Evolutionary conservation across 306 rosid species (phyloP).

Genomic region (Boehmeria nivea): DNA sequence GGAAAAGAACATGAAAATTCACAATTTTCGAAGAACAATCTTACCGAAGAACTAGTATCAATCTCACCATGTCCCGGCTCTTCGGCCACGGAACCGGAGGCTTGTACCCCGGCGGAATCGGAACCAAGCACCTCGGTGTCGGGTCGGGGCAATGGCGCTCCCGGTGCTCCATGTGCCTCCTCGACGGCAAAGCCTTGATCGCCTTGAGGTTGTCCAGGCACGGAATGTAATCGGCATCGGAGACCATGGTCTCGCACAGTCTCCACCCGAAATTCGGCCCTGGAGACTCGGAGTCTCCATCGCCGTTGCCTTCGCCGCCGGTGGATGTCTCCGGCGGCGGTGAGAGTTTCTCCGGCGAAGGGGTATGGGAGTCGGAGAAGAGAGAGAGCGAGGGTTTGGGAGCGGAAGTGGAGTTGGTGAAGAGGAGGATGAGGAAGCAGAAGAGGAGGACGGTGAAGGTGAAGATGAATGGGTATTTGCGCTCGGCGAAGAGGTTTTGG

Average conservation of each 20-base stretch:
- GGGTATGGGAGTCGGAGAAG: background rate
- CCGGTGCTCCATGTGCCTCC: constrained; percentile 93
- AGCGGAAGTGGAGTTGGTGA: constrained; percentile 43
- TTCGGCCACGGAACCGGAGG: constrained; percentile 76
- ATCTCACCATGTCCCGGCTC: constrained; percentile 99
- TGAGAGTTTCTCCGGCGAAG: background rate
- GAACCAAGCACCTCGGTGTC: constrained; percentile 50
- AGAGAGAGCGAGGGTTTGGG: constrained; percentile 18
- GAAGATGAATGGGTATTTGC: constrained; percentile 53
- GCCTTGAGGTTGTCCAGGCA: constrained; percentile 74
- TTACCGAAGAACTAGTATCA: constrained; percentile 54
- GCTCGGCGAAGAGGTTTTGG: constrained; percentile 35
- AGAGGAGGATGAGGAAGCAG: constrained; percentile 41
- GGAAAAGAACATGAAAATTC: no score
- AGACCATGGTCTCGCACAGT: constrained; percentile 46
- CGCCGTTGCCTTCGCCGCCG: background rate
- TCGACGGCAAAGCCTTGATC: constrained; percentile 56
- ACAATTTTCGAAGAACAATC: constrained; percentile 32
- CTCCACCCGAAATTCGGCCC: constrained; percentile 35
- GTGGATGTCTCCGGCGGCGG: background rate
- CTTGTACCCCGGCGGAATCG: constrained; percentile 66
- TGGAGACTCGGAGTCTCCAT: background rate
- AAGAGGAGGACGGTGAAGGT: constrained; percentile 46
- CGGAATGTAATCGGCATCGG: constrained; percentile 58
- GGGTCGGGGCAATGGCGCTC: constrained; percentile 80